Conservation (phyloP, 177 flowering plant species). For the Vitis hybrid region DNA sequence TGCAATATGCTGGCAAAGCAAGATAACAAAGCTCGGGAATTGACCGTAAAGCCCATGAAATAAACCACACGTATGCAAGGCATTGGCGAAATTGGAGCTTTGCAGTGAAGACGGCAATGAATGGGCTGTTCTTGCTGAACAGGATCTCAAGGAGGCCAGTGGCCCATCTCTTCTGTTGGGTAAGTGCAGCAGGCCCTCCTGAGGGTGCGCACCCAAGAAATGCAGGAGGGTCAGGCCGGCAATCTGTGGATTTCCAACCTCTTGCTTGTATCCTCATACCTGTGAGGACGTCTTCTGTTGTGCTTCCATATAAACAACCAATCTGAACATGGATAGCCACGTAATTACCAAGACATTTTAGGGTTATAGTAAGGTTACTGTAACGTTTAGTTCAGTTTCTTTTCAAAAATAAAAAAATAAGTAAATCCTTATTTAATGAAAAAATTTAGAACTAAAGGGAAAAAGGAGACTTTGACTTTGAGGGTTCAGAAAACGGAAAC, state of each 20-base stretch:
- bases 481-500: too few species aligned
- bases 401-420: neutral
- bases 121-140: conserved; percentile 31
- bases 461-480: too few species aligned
- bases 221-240: conserved; percentile 34
- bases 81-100: conserved; percentile 45
- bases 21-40: conserved; percentile 47
- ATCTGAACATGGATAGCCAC: conserved; percentile 22
- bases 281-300: conserved; percentile 47
- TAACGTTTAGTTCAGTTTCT: too few species aligned
- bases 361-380: too few species aligned
- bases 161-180: conserved; percentile 56
- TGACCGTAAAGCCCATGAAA: conserved; percentile 25
- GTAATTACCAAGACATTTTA: too few species aligned
- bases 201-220: conserved; percentile 47
- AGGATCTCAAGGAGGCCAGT: conserved; percentile 53
- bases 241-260: conserved; percentile 40
- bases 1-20: conserved; percentile 44
- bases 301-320: conserved; percentile 59
- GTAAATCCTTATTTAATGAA: too few species aligned
- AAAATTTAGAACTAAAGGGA: too few species aligned
- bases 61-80: conserved; percentile 28
- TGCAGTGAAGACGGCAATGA: conserved; percentile 15
- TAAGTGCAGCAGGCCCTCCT: conserved; percentile 24
- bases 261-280: conserved; percentile 41